Conservation (phyloP, 805 yeast genomes). For the Ogataea ramenticola region DNA sequence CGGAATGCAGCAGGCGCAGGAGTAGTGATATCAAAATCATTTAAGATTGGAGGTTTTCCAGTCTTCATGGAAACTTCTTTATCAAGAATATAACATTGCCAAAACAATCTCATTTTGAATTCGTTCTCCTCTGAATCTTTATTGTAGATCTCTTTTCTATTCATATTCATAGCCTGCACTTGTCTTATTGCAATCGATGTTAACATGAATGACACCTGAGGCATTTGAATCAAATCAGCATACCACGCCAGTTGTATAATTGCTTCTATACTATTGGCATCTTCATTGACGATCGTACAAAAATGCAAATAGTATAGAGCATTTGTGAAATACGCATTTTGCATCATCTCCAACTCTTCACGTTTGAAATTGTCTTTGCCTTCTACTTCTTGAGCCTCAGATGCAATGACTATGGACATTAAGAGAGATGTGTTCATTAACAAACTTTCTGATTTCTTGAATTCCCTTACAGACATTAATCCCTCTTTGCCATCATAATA, state of each 20-base stretch:
- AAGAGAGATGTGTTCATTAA: conserved; percentile 24
- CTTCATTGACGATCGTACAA: conserved; percentile 42
- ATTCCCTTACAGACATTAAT: conserved; percentile 13
- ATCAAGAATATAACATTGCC: conserved; percentile 41
- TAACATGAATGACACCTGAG: conserved; percentile 35
- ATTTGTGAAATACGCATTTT: conserved; percentile 27
- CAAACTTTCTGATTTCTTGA: conserved; percentile 25
- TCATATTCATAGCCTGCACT: conserved; percentile 53
- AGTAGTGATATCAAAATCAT: conserved; percentile 31
- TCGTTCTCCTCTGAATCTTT: conserved; percentile 30
- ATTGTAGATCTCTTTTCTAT: conserved; percentile 37
- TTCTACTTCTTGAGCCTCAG: conserved; percentile 4
- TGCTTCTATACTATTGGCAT: conserved; percentile 43
- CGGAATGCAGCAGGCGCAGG: conserved; percentile 20
- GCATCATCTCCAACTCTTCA: conserved; percentile 19
- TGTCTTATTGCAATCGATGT: conserved; percentile 41
- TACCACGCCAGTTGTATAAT: conserved; percentile 38
- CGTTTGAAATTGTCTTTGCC: conserved; percentile 4
- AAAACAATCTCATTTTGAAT: conserved; percentile 38
- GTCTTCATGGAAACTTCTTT: conserved; percentile 34
- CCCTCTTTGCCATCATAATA: conserved; percentile 20
- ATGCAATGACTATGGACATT: conserved; percentile 7
- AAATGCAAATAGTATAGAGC: conserved; percentile 48
- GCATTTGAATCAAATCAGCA: conserved; percentile 23
- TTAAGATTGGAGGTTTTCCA: conserved; percentile 43